These are phyloP conservation scores for Eucalyptus curtisii DNA, from an alignment of 345 rosid species.

Conservation along the genomic window DNA sequence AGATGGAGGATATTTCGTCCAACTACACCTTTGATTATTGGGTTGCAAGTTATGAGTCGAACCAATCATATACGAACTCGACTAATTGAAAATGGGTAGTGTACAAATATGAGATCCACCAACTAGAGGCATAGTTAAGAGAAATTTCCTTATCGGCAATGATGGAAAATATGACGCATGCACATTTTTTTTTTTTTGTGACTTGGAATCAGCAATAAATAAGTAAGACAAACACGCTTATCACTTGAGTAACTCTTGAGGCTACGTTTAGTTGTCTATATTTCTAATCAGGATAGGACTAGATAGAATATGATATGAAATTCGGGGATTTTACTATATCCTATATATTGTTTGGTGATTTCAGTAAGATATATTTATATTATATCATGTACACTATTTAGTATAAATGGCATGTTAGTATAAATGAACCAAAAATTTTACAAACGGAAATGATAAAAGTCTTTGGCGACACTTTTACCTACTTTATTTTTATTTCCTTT, in stretches of 20 bases:
- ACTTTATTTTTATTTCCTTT: no score
- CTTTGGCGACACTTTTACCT: no score
- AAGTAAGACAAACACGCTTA: not conserved
- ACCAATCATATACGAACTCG: not conserved
- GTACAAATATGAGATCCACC: not conserved
- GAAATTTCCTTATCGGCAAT: not conserved
- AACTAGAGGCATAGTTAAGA: not conserved
- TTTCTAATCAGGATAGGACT: no score
- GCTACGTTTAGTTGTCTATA: accelerated
- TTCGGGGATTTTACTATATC: no score
- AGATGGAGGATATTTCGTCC: not conserved
- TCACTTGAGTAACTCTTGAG: not conserved
- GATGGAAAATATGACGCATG: not conserved
- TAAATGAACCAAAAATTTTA: no score
- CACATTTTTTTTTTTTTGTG: not conserved
- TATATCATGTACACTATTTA: no score
- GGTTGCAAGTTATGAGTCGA: not conserved
- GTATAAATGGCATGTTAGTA: no score
- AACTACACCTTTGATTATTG: not conserved
- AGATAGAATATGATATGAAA: no score
- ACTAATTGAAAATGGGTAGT: not conserved
- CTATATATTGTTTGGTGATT: no score
- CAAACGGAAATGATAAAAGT: no score
- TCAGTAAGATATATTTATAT: no score
- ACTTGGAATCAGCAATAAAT: not conserved